Conservation (phyloP, 2,329 filamentous ascomycete species). For the Geosmithia flava region DNA sequence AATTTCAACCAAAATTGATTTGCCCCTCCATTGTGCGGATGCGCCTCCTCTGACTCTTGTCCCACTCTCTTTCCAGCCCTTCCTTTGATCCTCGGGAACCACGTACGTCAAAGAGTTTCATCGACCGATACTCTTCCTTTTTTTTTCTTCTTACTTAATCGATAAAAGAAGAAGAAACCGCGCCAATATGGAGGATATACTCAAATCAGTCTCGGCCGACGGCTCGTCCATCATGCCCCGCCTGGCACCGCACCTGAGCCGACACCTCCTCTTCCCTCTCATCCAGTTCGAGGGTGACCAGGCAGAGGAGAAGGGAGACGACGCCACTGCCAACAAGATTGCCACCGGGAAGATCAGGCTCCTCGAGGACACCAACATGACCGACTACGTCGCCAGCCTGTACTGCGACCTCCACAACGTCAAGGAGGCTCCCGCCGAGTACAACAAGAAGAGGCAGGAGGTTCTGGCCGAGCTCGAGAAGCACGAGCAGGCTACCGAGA, state of each 20-base stretch:
- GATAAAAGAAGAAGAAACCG: not conserved
- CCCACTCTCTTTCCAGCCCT: not conserved
- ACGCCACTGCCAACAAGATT: constrained; percentile 52
- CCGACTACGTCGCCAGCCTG: constrained; percentile 86
- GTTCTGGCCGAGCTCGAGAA: constrained; percentile 73
- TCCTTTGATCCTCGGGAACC: not conserved
- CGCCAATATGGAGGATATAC: constrained; percentile 26
- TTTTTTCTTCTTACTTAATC: no score
- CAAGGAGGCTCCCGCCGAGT: constrained; percentile 69
- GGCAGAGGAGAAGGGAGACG: constrained; percentile 61
- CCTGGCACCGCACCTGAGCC: constrained; percentile 83
- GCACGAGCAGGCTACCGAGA: constrained; percentile 76
- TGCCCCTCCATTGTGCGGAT: constrained; percentile 21
- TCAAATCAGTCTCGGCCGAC: constrained; percentile 44
- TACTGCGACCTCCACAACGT: constrained; percentile 82
- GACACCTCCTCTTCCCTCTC: constrained; percentile 91
- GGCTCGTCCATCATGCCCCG: constrained; percentile 76
- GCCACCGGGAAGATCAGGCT: constrained; percentile 84
- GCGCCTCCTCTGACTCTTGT: not conserved
- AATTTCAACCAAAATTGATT: constrained; percentile 25
- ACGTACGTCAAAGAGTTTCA: not conserved
- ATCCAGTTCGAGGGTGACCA: constrained; percentile 82
- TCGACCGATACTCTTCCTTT: no score
- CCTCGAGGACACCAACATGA: constrained; percentile 97
- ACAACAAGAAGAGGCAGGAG: constrained; percentile 77